These are phyloP conservation scores for Alternaria novae-zelandiae DNA, from an alignment of 2,329 filamentous ascomycete genomes.

Conservation along the genomic window DNA sequence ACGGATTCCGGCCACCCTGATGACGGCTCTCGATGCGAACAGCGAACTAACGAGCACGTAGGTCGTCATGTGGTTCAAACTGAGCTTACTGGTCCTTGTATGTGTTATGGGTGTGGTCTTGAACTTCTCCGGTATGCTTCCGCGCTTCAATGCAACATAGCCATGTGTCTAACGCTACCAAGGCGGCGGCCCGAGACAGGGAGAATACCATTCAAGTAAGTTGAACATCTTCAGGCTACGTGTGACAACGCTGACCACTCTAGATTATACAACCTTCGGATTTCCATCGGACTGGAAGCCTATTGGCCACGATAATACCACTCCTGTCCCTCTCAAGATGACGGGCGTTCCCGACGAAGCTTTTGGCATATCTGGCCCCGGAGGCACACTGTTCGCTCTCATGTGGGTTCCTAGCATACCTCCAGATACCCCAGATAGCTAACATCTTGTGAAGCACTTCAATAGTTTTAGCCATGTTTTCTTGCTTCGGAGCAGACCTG, in stretches of 20 bases:
- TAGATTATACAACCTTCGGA: slow-evolving; percentile 30
- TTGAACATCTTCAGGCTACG: neutral
- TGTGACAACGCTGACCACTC: neutral
- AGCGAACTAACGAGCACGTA: neutral
- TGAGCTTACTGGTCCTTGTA: slow-evolving; percentile 33
- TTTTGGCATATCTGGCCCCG: slow-evolving; percentile 29
- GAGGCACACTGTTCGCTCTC: slow-evolving; percentile 37
- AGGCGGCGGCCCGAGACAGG: slow-evolving; percentile 15
- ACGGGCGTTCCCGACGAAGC: slow-evolving; percentile 16
- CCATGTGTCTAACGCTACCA: neutral
- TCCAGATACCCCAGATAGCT: neutral
- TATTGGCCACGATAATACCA: slow-evolving; percentile 22
- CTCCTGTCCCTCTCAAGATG: slow-evolving; percentile 1
- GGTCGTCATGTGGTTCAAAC: slow-evolving; percentile 41
- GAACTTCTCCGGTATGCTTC: slow-evolving; percentile 30
- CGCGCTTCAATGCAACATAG: neutral
- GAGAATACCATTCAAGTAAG: slow-evolving; percentile 19
- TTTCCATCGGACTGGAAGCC: slow-evolving; percentile 35
- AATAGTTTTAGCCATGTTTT: slow-evolving; percentile 39
- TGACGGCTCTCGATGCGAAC: neutral
- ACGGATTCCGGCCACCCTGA: neutral
- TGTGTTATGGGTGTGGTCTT: slow-evolving; percentile 36
- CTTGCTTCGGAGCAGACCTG: slow-evolving; percentile 40
- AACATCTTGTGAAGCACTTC: slow-evolving; percentile 27
- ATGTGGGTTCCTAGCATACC: slow-evolving; percentile 22